Evolutionary conservation across 257 asterid species (phyloP).

Genomic region (Plantago elongata): DNA sequence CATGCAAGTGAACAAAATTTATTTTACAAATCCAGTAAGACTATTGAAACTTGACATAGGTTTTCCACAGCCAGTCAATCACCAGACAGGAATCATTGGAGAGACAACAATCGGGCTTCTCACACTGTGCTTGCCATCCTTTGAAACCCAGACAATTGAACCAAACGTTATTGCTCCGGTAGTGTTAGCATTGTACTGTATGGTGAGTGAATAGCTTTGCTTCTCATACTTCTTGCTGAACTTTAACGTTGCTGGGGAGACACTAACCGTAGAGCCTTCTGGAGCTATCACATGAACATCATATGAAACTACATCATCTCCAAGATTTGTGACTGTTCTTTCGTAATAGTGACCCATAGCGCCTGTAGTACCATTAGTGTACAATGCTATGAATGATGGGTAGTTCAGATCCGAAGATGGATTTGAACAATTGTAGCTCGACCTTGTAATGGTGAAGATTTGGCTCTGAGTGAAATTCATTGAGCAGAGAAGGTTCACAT

Average conservation of each 20-base stretch:
- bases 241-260: conserved; percentile 24
- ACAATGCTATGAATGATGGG: conserved; percentile 33
- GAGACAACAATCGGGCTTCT: conserved; percentile 45
- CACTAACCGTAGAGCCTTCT: conserved; percentile 3
- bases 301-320: conserved; percentile 24
- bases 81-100: background rate
- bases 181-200: conserved; percentile 15
- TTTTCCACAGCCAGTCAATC: too few relatives aligned
- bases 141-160: conserved; percentile 41
- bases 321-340: conserved; percentile 30
- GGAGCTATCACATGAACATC: conserved; percentile 19
- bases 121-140: conserved; percentile 32
- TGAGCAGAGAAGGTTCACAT: conserved; percentile 31
- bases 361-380: conserved; percentile 6
- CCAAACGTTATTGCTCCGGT: conserved; percentile 24
- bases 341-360: conserved; percentile 10
- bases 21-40: too few relatives aligned
- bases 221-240: conserved; percentile 28
- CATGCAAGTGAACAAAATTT: too few relatives aligned
- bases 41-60: too few relatives aligned
- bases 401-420: conserved; percentile 35
- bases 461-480: conserved; percentile 28
- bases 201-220: conserved; percentile 23
- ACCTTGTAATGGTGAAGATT: conserved; percentile 25
- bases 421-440: conserved; percentile 30